A percentile compares a stretch with the other conserved stretches of the same genome.
phyloP scores from a whole-genome alignment of 192 early-diverging fungal genomes.

The Chytriomyces hyalinus region DNA sequence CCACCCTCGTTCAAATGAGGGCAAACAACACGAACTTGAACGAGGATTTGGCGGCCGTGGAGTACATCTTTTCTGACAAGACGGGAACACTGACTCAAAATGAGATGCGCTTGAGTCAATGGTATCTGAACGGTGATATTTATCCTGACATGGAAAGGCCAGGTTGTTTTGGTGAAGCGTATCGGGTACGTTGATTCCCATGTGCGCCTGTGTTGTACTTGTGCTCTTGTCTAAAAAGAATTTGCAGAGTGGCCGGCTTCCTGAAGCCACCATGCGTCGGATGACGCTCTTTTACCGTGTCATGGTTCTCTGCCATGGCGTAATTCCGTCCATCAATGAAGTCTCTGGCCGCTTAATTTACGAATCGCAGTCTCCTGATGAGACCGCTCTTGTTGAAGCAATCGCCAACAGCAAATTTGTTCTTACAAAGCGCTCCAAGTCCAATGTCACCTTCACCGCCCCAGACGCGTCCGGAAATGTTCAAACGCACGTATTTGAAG shows the following conservation, averaged over 20 bases:
- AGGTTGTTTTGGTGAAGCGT: constrained; percentile 59
- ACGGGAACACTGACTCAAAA: constrained; percentile 66
- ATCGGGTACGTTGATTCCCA: constrained; percentile 58
- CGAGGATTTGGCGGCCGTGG: constrained; percentile 87
- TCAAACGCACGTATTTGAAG: constrained; percentile 46
- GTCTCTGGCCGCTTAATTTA: constrained; percentile 68
- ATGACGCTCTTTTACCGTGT: constrained; percentile 66
- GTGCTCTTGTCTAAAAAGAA: constrained; percentile 41
- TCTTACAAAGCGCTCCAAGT: constrained; percentile 48
- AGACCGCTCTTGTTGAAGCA: constrained; percentile 57
- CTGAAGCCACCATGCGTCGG: constrained; percentile 53
- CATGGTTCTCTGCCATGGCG: constrained; percentile 82
- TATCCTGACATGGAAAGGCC: constrained; percentile 68
- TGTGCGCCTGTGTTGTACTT: neutral
- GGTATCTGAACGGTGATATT: constrained; percentile 78
- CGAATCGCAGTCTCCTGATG: constrained; percentile 84
- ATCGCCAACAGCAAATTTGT: constrained; percentile 57
- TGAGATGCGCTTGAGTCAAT: constrained; percentile 55
- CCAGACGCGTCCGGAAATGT: constrained; percentile 58
- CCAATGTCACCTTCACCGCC: constrained; percentile 43
- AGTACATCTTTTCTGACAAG: constrained; percentile 82
- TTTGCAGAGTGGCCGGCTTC: constrained; percentile 67
- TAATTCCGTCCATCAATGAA: constrained; percentile 57
- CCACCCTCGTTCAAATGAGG: constrained; percentile 36
- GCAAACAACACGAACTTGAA: constrained; percentile 63